Base-by-base conservation (phyloP, 352 stramenopile genomes). In the Chrysophaeum taylorii region DNA sequence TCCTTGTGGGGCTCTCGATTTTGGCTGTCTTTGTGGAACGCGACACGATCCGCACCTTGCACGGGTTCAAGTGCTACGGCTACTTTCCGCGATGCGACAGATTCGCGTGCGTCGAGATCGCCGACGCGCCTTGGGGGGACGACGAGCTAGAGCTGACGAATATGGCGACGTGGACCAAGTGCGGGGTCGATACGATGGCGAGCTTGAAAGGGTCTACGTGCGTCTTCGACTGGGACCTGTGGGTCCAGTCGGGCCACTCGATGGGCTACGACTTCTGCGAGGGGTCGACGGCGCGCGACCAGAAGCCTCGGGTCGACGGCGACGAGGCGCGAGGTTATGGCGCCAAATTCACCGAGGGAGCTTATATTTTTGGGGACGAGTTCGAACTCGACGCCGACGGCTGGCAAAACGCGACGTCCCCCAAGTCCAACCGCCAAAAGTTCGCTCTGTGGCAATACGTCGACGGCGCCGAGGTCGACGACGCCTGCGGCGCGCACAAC, bases 201-300 rank as follows among this genome's bases (percentile, higher is more conserved):
- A 73, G 70, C 31, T 31, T 70, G 15, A 60, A 39, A 29, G 69
- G 69, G n/a, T 64, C 50, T 9, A 67, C 68, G 18, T 73, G 69
- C 54, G 36, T 73, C 4, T 73, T 70, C 27, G 69, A 73, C 31
- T 48, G 62, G 39, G 69, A 73, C 57, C 69, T 73, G 21, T 73
- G 37, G 25, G 38, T n/a, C 39, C 69, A 73, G 54, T 48, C n/a
- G n/a, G 54, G 68, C 43, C 50, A 73, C 53, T 29, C 7, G 35
- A 27, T 73, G 15, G 69, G 69, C 53, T 73, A 71, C 57, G 69
- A 73, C 69, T 73, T 73, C 27, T 73, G 69, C 69, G 52, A n/a
- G 7, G 52, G 52, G 7, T 41, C 52, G 25, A 63, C 14, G 27
- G 52, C 52, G 29, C 4, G 5, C 5, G 7, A 25, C 52, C 52